A percentile compares a stretch with the other conserved stretches of the same genome.
Conservation (phyloP, 495 filamentous ascomycete genomes). For the Xylaria nigripes region DNA sequence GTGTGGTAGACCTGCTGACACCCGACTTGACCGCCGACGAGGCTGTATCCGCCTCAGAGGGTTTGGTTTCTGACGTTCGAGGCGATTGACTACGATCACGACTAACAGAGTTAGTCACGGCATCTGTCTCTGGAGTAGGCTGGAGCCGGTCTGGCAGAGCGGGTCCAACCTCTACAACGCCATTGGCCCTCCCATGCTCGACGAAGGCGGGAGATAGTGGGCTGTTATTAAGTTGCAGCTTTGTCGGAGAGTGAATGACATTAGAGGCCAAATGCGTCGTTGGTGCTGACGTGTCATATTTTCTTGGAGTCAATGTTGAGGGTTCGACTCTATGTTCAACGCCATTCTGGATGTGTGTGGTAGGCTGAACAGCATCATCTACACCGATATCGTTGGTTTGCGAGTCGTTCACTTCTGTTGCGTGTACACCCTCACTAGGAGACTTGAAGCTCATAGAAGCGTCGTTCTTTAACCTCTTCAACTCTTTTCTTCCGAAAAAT, state of each 20-base stretch:
- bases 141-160: conserved; percentile 16
- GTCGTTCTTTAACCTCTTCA: conserved; percentile 34
- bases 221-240: conserved; percentile 8
- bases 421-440: not conserved
- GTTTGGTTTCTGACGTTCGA: conserved; percentile 56
- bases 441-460: not conserved
- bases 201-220: conserved; percentile 15
- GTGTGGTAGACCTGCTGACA: conserved; percentile 36
- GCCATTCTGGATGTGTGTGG: not conserved
- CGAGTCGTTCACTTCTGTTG: not conserved
- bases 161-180: conserved; percentile 21
- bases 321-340: not conserved
- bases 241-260: conserved; percentile 1
- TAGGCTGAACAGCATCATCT: not conserved
- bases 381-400: not conserved
- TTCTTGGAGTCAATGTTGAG: not conserved
- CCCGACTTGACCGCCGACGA: conserved; percentile 48
- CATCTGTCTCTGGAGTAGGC: conserved; percentile 29
- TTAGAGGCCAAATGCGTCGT: not conserved
- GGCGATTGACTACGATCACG: conserved; percentile 46
- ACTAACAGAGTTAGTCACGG: conserved; percentile 31
- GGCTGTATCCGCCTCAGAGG: conserved; percentile 59
- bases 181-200: conserved; percentile 26
- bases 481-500: conserved; percentile 43
- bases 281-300: not conserved